Evolutionary conservation across 2,329 filamentous ascomycete genomes (phyloP).

Genomic region (Aspergillus arachidicola): DNA sequence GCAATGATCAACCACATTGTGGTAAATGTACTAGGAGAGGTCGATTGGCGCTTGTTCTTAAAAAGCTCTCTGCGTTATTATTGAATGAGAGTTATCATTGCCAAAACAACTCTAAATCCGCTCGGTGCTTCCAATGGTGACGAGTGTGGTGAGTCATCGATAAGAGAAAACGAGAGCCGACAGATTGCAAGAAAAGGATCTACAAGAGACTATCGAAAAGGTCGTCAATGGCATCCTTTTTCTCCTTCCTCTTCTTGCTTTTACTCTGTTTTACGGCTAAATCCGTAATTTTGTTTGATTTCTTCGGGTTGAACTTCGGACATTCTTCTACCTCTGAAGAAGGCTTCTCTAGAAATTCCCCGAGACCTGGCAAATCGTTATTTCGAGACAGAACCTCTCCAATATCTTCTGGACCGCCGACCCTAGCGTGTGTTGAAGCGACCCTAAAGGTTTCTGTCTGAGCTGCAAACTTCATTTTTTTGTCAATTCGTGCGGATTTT

Average conservation of each 20-base stretch:
- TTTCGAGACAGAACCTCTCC: constrained; percentile 28
- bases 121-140: neutral
- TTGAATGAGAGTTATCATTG: neutral
- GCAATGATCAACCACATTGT: constrained; percentile 76
- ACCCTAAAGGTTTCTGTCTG: constrained; percentile 1
- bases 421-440: neutral
- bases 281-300: neutral
- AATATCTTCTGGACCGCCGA: constrained; percentile 23
- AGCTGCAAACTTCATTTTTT: constrained; percentile 20
- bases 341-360: neutral
- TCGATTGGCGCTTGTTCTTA: constrained; percentile 15
- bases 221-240: constrained; percentile 69
- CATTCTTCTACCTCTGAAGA: neutral
- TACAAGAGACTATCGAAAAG: constrained; percentile 65
- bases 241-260: constrained; percentile 55
- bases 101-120: neutral
- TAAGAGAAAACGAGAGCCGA: neutral
- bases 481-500: constrained; percentile 43
- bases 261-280: constrained; percentile 16
- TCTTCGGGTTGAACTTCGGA: neutral
- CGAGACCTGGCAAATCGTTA: constrained; percentile 5
- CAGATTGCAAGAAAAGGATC: neutral
- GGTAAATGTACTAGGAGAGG: constrained; percentile 67
- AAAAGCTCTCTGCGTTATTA: neutral
- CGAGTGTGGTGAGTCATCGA: neutral